Evolutionary conservation across 352 stramenopile genomes (phyloP), one percentile per base, ranked within the genome.

Genomic region (Phytophthora chlamydospora): DNA sequence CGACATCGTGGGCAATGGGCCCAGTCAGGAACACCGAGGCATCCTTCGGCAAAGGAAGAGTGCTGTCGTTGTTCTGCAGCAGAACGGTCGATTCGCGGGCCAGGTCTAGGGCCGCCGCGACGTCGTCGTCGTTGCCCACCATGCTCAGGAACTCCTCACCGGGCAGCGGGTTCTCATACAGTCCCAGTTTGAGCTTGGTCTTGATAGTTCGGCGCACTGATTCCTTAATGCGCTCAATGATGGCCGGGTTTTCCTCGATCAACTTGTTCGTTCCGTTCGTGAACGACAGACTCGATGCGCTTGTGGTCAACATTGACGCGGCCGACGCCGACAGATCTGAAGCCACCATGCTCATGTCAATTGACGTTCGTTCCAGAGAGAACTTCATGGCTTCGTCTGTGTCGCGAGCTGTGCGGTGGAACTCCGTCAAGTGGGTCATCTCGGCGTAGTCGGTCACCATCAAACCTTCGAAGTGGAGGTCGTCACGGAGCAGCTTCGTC

Each of bases 311-410:
- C 21, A 24, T 24, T 24, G 21, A 24, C 21, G 21, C 21, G 21
- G 21, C 21, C 21, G 21, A 24, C 21, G 21, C 3, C 21, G 21
- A 24, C 2, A 58, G 49, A 21, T 73, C 52, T 14, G 58, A 66
- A 12, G 66, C 61, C 19, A 93, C 76, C 89, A 96, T 97, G 51
- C 78, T 93, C 83, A 97, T 93, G 57, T 97, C 90, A 16, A 97
- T 67, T 21, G 70, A 78, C 6, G 83, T 87, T 45, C 90, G 74
- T 24, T 53, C 34, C n/a, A 96, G 74, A 16, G 80, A 62, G 42
- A 88, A 69, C 8, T 66, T 61, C 0, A 86, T 62, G 6, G 88
- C 81, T 13, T 88, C 66, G 4, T 67, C 62, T 19, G 66, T 10
- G 10, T 42, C 58, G n/a, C 32, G 24, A 9, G 72, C 77, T 9